Evolutionary conservation across 148 eudicot species (phyloP).

Genomic region (Agrostemma githago): DNA sequence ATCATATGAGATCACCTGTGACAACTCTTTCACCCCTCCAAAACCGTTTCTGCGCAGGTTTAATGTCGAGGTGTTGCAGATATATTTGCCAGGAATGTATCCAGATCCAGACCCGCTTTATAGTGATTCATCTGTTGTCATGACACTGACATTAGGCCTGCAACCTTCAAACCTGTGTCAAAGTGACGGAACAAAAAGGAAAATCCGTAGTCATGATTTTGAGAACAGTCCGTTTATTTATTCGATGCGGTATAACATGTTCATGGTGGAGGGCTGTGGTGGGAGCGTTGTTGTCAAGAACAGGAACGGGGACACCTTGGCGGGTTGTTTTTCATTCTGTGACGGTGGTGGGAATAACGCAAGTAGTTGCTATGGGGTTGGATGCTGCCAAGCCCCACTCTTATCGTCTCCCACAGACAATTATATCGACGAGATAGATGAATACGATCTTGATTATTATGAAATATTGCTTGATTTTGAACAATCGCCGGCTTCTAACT

Average conservation of each 20-base stretch:
- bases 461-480: not conserved
- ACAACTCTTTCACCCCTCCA: conserved; percentile 5
- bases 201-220: not conserved
- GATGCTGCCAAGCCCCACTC: conserved; percentile 29
- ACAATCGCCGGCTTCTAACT: not conserved
- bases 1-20: conserved; percentile 18
- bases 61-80: conserved; percentile 19
- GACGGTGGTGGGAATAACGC: not conserved
- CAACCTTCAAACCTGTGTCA: conserved; percentile 7
- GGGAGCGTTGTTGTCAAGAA: conserved; percentile 20
- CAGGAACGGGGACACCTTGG: not conserved
- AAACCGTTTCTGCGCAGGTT: conserved; percentile 9
- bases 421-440: too few species aligned
- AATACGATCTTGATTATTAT: not conserved
- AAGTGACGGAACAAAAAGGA: not conserved
- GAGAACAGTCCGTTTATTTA: conserved; percentile 17
- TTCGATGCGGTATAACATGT: conserved; percentile 10
- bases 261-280: conserved; percentile 22
- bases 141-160: conserved; percentile 4
- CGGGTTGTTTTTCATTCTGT: conserved; percentile 26
- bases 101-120: not conserved
- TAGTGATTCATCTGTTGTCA: not conserved
- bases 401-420: not conserved
- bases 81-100: conserved; percentile 15
- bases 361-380: conserved; percentile 19